Base-by-base conservation (phyloP, 345 rosid species). In the Citrus maxima region DNA sequence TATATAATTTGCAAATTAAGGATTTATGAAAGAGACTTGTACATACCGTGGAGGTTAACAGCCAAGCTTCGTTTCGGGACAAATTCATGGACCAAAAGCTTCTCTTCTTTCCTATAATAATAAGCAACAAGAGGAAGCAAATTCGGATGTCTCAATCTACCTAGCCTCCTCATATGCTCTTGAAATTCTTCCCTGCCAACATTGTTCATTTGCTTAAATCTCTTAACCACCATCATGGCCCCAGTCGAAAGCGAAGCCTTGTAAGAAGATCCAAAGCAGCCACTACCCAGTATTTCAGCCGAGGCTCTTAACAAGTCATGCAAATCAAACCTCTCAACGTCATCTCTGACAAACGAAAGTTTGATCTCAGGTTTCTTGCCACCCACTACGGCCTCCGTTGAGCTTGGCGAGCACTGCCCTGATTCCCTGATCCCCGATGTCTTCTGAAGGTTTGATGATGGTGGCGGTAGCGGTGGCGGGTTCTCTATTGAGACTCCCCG, bases 211-310 rank as follows among this genome's bases (percentile, higher is more conserved):
- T 94, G 87, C 84, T 91, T 90, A 79, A 87, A 92, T 78, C 99
- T 88, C 88, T 94, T 96, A 8, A 94, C 99, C 42, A 94, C 98
- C 99, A 93, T 89, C 37, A 74, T 35, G 0, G 79, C 18, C n/a
- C 94, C 97, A 0, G 64, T 66, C 0, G 79, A 4, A 7, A 89
- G 86, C 0, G 88, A 84, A 3, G 98, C 90, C 85, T 89, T 96
- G 81, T 96, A 94, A 3, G 98, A 93, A 13, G 91, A 84, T 2
- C 98, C 97, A 51, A 94, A 93, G 86, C 93, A 83, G 1, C 98
- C 99, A 38, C 94, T 94, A 3, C 98, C 98, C 35, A 96, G 42
- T 37, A 96, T 93, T 84, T 96, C 98, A 4, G 98, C 99, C 0
- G 98, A 90, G 14, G 99, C 92, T 77, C 88, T 93, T 13, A 96